Conservation (phyloP, 805 yeast species). For the Candida succiphila region DNA sequence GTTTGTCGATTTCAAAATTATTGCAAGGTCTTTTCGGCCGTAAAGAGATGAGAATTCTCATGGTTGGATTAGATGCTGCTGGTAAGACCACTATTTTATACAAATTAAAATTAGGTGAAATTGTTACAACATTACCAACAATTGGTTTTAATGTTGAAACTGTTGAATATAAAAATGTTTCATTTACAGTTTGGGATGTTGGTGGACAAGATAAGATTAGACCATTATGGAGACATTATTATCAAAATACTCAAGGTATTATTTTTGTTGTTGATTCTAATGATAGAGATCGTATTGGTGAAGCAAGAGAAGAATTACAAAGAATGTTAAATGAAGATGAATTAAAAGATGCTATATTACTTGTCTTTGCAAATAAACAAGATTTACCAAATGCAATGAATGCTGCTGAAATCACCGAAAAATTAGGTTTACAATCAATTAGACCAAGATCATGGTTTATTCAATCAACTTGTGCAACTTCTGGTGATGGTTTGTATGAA, state of each 20-base stretch:
- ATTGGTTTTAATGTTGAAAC: conserved; percentile 97
- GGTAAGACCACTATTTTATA: conserved; percentile 96
- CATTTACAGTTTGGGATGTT: conserved; percentile 98
- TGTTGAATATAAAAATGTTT: conserved; percentile 93
- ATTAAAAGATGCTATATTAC: conserved; percentile 89
- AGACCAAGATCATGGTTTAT: conserved; percentile 99
- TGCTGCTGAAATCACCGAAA: conserved; percentile 97
- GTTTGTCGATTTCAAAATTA: conserved; percentile 89
- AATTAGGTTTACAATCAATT: conserved; percentile 91
- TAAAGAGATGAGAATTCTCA: conserved; percentile 95
- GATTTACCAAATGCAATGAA: conserved; percentile 99
- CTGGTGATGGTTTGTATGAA: conserved; percentile 97
- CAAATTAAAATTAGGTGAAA: conserved; percentile 91
- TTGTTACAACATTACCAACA: conserved; percentile 93
- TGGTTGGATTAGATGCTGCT: conserved; percentile 98
- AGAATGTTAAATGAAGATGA: conserved; percentile 98
- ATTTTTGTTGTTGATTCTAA: conserved; percentile 96
- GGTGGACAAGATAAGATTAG: conserved; percentile 99
- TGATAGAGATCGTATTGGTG: conserved; percentile 95
- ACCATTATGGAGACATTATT: conserved; percentile 98
- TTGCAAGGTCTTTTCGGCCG: conserved; percentile 94
- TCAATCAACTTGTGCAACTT: conserved; percentile 97
- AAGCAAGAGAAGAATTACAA: conserved; percentile 97
- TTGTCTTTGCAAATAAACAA: conserved; percentile 97
- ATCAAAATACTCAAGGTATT: conserved; percentile 97